A percentile compares a stretch with the other conserved stretches of the same genome.
Evolutionary conservation across 2,329 filamentous ascomycete species (phyloP).

Genomic region (Alternaria brassicae): DNA sequence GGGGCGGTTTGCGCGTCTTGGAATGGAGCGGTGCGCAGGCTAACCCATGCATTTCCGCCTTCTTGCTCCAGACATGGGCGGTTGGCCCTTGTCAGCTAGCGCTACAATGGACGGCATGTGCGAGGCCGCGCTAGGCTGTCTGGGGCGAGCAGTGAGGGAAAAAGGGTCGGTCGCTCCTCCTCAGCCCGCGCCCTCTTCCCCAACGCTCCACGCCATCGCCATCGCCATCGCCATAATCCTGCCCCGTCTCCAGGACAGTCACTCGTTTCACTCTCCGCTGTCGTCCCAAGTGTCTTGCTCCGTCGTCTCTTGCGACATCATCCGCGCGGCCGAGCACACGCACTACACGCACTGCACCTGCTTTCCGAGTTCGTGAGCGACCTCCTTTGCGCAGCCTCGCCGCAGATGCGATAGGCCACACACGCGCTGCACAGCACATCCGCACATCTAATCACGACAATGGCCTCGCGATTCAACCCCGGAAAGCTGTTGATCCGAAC

Average conservation of each 20-base stretch:
- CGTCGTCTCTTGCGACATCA: conserved; percentile 12
- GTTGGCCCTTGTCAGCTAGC: conserved; percentile 15
- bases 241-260: conserved; percentile 34
- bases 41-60: conserved; percentile 19
- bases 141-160: conserved; percentile 21
- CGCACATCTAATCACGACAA: conserved; percentile 26
- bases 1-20: conserved; percentile 6
- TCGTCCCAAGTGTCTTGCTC: conserved; percentile 12
- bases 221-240: conserved; percentile 16
- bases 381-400: conserved; percentile 20
- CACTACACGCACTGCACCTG: conserved; percentile 1
- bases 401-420: conserved; percentile 44
- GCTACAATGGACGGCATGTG: conserved; percentile 14
- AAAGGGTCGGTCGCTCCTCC: conserved; percentile 22
- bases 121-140: conserved; percentile 17
- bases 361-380: conserved; percentile 1
- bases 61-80: conserved; percentile 14
- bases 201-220: conserved; percentile 20
- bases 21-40: conserved; percentile 1
- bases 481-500: conserved; percentile 54
- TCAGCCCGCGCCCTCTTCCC: conserved; percentile 23
- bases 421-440: conserved; percentile 24
- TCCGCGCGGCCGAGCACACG: conserved; percentile 24
- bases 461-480: conserved; percentile 54
- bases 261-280: conserved; percentile 38